Evolutionary conservation across 176 grass and related monocot species (phyloP).

Genomic region (Guadua angustifolia): DNA sequence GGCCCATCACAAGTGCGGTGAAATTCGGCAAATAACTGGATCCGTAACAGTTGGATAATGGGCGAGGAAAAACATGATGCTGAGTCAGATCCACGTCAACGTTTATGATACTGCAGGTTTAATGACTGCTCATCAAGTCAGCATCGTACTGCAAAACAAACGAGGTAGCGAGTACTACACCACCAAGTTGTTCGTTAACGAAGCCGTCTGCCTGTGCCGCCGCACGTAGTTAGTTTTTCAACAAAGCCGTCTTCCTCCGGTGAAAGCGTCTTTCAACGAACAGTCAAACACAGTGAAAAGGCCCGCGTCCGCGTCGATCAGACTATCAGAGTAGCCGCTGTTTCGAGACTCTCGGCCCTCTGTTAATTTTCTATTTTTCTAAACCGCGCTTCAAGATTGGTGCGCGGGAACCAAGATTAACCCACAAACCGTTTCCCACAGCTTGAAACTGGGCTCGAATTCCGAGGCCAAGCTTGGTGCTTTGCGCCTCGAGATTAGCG

Average conservation of each 20-base stretch:
- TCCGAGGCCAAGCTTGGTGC: conserved; percentile 26
- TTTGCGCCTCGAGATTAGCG: conserved; percentile 50
- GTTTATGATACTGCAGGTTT: no score
- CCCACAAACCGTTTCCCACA: not conserved
- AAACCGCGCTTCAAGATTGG: not conserved
- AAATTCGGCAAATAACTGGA: not conserved
- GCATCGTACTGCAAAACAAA: no score
- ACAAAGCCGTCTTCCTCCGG: not conserved
- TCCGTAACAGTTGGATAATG: not conserved
- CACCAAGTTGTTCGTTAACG: no score
- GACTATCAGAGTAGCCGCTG: not conserved
- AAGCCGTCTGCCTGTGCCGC: no score
- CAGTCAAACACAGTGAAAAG: not conserved
- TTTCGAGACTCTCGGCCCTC: not conserved
- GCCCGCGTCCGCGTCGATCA: no score
- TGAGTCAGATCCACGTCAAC: conserved; percentile 8
- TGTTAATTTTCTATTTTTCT: not conserved
- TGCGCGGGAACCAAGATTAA: not conserved
- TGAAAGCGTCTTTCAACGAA: not conserved
- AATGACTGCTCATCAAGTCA: no score
- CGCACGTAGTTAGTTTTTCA: no score
- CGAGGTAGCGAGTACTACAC: no score
- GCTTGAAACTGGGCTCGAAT: not conserved
- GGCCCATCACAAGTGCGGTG: not conserved
- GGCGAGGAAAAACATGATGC: not conserved